Evolutionary conservation across 768 basidiomycete species (phyloP), one percentile per base, ranked within the genome.

Genomic region (Paxillus ammoniavirescens): DNA sequence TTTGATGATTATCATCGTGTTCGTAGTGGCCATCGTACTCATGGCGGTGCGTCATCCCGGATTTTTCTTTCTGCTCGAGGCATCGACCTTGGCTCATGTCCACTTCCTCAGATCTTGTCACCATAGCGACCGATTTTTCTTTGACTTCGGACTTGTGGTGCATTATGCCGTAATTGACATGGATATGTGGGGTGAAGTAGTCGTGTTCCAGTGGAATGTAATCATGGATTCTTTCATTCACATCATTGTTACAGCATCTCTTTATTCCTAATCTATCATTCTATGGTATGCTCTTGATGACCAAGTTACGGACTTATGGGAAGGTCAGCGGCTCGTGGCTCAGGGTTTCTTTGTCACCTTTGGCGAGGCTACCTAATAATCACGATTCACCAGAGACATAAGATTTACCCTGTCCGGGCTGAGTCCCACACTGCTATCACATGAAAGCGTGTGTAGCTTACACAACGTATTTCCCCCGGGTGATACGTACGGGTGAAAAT

Each of bases 21-120:
- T 98, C 52, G 97, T 99, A 2, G 79, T 88, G 13, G 83, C 82
- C n/a, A 74, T 98, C 55, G 95, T 99, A 4, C 77, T 99, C 31
- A 72, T 98, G 23, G 96, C 96, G 61, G 96, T 99, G 65, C 75
- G 93, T 82, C 15, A 6, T 18, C 33, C 8, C 13, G 12, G 14
- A 42, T 47, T 38, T n/a, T 4, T 50, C 15, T 15, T 23, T 43
- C 17, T 47, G 31, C 21, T 23, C 5, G 0, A 1, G 7, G 41
- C 38, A 12, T 47, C 52, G 40, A 66, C 41, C 30, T 2, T 17
- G 8, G 18, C 1, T 50, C 1, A 52, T 45, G 14, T 13, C 21
- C 42, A 26, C 15, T 49, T 43, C 6, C 23, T 17, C 28, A 68
- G 66, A 54, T 68, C 26, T 33, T 68, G 50, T 57, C 69, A 31